Evolutionary conservation across 2,329 filamentous ascomycete genomes (phyloP).

Genomic region (Calycina marina): DNA sequence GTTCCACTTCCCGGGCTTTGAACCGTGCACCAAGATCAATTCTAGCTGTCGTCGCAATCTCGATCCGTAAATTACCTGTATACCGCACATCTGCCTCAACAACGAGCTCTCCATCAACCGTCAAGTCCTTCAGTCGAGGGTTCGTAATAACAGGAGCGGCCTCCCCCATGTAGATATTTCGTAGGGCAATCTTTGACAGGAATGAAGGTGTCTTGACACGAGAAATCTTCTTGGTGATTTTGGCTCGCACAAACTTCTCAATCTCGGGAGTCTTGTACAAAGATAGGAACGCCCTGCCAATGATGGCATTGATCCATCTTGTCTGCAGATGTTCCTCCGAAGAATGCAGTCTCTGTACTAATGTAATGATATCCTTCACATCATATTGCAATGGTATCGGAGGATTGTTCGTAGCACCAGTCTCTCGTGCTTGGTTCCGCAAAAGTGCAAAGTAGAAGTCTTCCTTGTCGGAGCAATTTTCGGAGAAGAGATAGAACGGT

Average conservation of each 20-base stretch:
- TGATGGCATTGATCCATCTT: slow-evolving; percentile 82
- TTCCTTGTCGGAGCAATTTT: slow-evolving; percentile 92
- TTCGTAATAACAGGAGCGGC: slow-evolving; percentile 82
- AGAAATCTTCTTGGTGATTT: slow-evolving; percentile 92
- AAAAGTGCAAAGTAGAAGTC: slow-evolving; percentile 95
- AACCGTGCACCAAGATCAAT: slow-evolving; percentile 82
- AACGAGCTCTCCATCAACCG: slow-evolving; percentile 78
- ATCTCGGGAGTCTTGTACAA: slow-evolving; percentile 75
- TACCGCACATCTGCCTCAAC: slow-evolving; percentile 82
- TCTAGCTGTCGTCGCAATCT: slow-evolving; percentile 82
- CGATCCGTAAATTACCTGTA: slow-evolving; percentile 74
- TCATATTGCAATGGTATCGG: slow-evolving; percentile 67
- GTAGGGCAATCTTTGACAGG: slow-evolving; percentile 70
- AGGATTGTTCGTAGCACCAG: slow-evolving; percentile 37
- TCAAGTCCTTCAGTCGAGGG: slow-evolving; percentile 74
- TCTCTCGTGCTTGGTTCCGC: slow-evolving; percentile 62
- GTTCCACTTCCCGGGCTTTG: slow-evolving; percentile 77
- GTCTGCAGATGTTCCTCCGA: slow-evolving; percentile 84
- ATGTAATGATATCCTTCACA: slow-evolving; percentile 69
- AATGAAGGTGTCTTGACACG: slow-evolving; percentile 86
- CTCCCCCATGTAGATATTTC: slow-evolving; percentile 73
- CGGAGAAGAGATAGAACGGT: slow-evolving; percentile 87
- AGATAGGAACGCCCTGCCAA: slow-evolving; percentile 78
- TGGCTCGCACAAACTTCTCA: slow-evolving; percentile 63
- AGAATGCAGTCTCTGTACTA: slow-evolving; percentile 83